Conservation (phyloP, 768 basidiomycete species). For the Mycena rebaudengoi region DNA sequence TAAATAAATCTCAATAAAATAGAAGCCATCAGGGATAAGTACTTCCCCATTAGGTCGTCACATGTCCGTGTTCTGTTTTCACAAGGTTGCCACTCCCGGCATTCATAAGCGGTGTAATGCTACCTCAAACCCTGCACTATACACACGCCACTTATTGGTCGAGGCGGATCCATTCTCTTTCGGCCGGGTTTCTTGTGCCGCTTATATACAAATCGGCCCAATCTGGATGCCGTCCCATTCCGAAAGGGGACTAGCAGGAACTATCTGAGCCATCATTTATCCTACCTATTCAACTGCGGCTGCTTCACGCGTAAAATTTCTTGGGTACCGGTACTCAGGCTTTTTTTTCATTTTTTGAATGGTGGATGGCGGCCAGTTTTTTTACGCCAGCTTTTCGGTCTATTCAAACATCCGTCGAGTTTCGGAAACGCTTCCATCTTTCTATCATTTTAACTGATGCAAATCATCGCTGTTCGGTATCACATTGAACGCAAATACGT, state of each 20-base stretch:
- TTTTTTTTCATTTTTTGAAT: not conserved
- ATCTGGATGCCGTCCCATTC: not conserved
- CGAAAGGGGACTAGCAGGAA: too few relatives aligned
- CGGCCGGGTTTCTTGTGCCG: not conserved
- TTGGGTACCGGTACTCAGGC: too few relatives aligned
- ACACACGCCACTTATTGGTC: constrained; percentile 20
- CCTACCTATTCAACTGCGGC: not conserved
- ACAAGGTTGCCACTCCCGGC: not conserved
- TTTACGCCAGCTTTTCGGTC: not conserved
- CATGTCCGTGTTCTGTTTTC: constrained; percentile 8
- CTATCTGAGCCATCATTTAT: too few relatives aligned
- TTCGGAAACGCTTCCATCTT: not conserved
- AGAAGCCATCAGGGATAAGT: too few relatives aligned
- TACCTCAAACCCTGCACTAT: too few relatives aligned
- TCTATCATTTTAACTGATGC: constrained; percentile 18
- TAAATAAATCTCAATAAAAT: too few relatives aligned
- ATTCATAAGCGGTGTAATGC: too few relatives aligned
- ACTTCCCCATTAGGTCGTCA: not conserved
- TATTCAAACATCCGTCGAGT: not conserved
- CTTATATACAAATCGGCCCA: too few relatives aligned
- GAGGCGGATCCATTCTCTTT: constrained; percentile 8
- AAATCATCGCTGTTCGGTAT: constrained; percentile 19
- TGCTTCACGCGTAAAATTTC: not conserved
- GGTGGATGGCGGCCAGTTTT: too few relatives aligned
- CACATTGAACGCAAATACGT: not conserved